Base-by-base conservation (phyloP, 495 filamentous ascomycete species). In the Neurospora sp. region DNA sequence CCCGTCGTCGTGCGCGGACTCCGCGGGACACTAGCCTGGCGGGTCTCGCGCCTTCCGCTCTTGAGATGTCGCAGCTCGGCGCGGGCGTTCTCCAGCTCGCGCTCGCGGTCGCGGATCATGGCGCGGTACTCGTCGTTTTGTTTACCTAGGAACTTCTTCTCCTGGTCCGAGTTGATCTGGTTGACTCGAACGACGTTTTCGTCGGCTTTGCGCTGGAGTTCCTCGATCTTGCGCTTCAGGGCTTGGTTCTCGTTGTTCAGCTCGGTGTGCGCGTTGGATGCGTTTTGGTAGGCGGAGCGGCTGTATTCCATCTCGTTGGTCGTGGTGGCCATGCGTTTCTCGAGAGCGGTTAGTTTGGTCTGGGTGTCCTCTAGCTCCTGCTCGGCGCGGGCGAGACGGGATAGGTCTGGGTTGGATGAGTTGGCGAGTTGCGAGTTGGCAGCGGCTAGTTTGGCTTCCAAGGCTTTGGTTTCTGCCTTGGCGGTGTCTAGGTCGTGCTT, bases 211-310 rank as follows among this genome's bases (percentile, higher is more conserved):
- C 80, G 83, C 69, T 83, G 80, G 27, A 92, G 81, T 0, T 78
- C 75, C 31, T 82, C 83, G 41, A 88, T 85, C 44, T 84, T 81
- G 10, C 76, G 76, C 42, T 81, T 77, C 12, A 91, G 82, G n/a
- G 79, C 79, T 12, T 82, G 78, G 44, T 84, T 82, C 79, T 91
- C 88, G 31, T 79, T 81, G 17, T 78, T 78, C 20, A 87, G 79
- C 45, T 89, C 86, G 17, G 80, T 82, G 10, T 85, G 85, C 0
- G 81, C 80, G 17, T 81, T 88, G 16, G 90, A 91, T 1, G 89
- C 89, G 41, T 84, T 82, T 70, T 93, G 90, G 73, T 93, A 94
- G 41, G 87, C 83, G 20, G 84, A 82, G 61, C 89, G 86, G 41
- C 83, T 83, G 77, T 89, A 93, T 16, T 91, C 90, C 31, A 81